A percentile compares a stretch with the other conserved stretches of the same genome.
These are phyloP conservation scores for Schizopora paradoxa DNA, from an alignment of 1,284 basidiomycete genomes.

Conservation along the genomic window DNA sequence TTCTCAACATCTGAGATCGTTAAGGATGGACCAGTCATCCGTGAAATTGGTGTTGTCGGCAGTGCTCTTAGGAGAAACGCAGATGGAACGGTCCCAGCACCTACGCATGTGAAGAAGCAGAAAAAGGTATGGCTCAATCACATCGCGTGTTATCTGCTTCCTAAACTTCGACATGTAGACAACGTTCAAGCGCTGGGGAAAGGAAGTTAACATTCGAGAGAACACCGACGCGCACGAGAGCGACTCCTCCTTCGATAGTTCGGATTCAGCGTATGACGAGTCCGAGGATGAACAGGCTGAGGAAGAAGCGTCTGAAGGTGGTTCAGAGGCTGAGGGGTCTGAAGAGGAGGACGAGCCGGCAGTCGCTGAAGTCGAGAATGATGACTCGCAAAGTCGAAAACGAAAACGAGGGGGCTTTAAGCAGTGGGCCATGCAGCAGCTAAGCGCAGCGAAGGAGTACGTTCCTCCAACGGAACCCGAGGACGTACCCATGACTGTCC, in stretches of 20 bases:
- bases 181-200: slow-evolving; percentile 39
- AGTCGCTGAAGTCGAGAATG: slow-evolving; percentile 8
- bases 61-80: slow-evolving; percentile 53
- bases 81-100: slow-evolving; percentile 48
- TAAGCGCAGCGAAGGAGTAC: slow-evolving; percentile 55
- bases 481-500: not conserved
- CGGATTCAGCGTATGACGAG: slow-evolving; percentile 61
- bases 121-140: slow-evolving; percentile 33
- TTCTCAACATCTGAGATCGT: not conserved
- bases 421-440: slow-evolving; percentile 77
- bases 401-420: slow-evolving; percentile 64
- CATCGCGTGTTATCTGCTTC: slow-evolving; percentile 6
- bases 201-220: slow-evolving; percentile 24
- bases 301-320: no score
- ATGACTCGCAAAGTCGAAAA: slow-evolving; percentile 29
- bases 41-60: slow-evolving; percentile 29
- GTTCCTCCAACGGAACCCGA: slow-evolving; percentile 27
- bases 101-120: slow-evolving; percentile 40
- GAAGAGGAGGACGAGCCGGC: slow-evolving; percentile 15
- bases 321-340: slow-evolving; percentile 20
- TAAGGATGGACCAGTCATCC: not conserved
- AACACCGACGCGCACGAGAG: slow-evolving; percentile 2
- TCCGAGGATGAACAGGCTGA: slow-evolving; percentile 34
- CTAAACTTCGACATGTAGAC: slow-evolving; percentile 23
- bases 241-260: slow-evolving; percentile 70